Evolutionary conservation across 2,329 filamentous ascomycete species (phyloP), one percentile per base, ranked within the genome.

Genomic region (Calonectria pseudoreteaudii): DNA sequence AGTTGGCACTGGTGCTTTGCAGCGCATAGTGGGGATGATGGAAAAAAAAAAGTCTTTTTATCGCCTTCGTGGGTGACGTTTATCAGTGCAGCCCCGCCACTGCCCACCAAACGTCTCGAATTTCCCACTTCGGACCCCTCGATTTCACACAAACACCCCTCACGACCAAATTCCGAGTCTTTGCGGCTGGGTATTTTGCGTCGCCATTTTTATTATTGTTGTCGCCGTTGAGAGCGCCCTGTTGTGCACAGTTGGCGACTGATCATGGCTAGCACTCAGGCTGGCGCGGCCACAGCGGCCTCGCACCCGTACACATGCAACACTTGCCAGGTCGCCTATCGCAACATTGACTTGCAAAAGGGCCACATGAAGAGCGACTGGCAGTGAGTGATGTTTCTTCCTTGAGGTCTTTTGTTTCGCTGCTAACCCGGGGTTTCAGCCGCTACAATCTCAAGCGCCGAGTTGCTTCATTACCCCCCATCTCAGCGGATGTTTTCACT

Each of bases 291-390:
- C 76, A 84, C 83, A 10, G 80, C 86, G 20, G 81, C 90, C 38
- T 89, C 93, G 31, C 95, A 98, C 83, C 96, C 97, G 2, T 99
- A 96, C 87, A 98, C 96, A 70, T 99, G 97, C 92, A 99, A 98
- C 86, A 97, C 96, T 72, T 99, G 97, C 83, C 95, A 98, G 84
- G 96, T 99, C 80, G 97, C 96, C 67, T 99, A 98, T 86, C 93
- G 96, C 78, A 95, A 95, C 83, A 95, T 94, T 84, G 96, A 98
- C 83, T 90, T 97, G 71, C 97, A 99, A 87, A 93, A 97, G 84
- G 93, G 92, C 47, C 97, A 99, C 84, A 99, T 99, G 97, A 95
- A 97, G 85, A 97, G 94, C 80, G 97, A 99, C 87, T 99, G 97
- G 97, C 96, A 99, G 94, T 97, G 90, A 87, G 94, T 93, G 7